Evolutionary conservation across 495 filamentous ascomycete genomes (phyloP).

Genomic region (Tuber aestivum): DNA sequence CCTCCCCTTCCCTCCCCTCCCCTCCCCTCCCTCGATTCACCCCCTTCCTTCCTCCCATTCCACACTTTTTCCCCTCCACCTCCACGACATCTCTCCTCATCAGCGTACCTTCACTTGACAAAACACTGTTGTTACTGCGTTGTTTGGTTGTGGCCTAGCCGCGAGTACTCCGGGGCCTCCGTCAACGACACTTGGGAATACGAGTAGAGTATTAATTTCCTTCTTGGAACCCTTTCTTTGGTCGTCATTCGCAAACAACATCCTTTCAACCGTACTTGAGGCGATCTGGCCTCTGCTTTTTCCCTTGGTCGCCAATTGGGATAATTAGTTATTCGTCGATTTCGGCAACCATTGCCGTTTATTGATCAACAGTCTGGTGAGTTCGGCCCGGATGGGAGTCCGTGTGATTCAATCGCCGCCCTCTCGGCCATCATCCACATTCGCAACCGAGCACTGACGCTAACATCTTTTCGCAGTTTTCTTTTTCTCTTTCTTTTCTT

Average conservation of each 20-base stretch:
- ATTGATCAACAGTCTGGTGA: constrained; percentile 2
- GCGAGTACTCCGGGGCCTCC: background rate
- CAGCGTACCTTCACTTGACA: background rate
- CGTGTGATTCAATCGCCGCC: constrained; percentile 3
- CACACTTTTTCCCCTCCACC: background rate
- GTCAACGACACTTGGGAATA: constrained; percentile 2
- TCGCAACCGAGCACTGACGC: background rate
- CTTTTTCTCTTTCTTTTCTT: background rate
- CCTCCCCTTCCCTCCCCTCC: constrained; percentile 5
- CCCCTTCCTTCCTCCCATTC: constrained; percentile 1
- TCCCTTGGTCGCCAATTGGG: background rate
- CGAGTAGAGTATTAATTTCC: background rate
- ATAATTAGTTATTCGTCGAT: background rate
- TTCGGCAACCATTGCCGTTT: background rate
- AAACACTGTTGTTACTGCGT: background rate
- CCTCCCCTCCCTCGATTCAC: constrained; percentile 15
- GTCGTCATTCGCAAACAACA: background rate
- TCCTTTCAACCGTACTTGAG: background rate
- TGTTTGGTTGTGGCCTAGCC: background rate
- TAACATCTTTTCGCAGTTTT: constrained; percentile 1
- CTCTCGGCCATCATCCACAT: background rate
- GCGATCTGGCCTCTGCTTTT: background rate
- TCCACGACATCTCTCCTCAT: background rate
- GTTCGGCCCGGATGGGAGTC: constrained; percentile 6
- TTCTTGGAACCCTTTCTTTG: background rate